phyloP scores from a whole-genome alignment of 257 asterid genomes.

The Eustoma russellianum region DNA sequence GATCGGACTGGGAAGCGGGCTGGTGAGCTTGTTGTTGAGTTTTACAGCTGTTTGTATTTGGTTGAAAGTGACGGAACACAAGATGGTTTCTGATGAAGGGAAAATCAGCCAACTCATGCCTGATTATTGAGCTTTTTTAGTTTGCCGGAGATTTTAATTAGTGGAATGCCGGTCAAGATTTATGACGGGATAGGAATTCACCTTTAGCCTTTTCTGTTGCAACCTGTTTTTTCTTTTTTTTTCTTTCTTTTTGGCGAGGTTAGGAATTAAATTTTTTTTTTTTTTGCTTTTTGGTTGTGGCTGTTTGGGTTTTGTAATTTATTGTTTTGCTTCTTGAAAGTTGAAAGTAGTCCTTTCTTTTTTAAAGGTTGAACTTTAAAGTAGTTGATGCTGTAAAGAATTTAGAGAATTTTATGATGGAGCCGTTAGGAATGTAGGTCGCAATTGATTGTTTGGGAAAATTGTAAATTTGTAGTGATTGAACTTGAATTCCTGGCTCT shows the following conservation, averaged over 20 bases:
- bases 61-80: conserved; percentile 71
- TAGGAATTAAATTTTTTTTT: not conserved
- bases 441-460: too few species aligned
- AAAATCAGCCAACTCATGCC: conserved; percentile 79
- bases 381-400: too few species aligned
- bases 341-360: too few species aligned
- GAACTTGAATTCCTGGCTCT: too few species aligned
- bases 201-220: not conserved
- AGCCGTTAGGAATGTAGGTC: too few species aligned
- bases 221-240: not conserved
- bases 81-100: conserved; percentile 54
- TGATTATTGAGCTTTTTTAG: conserved; percentile 38
- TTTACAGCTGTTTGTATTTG: conserved; percentile 86
- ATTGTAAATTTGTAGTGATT: too few species aligned
- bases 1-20: conserved; percentile 93
- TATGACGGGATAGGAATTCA: conserved; percentile 8
- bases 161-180: conserved; percentile 2
- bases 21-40: conserved; percentile 70
- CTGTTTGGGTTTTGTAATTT: too few species aligned
- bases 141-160: not conserved
- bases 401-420: too few species aligned
- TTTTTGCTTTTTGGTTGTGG: too few species aligned
- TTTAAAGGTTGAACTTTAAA: too few species aligned
- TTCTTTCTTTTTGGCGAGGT: not conserved
- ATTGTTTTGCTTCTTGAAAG: too few species aligned